phyloP scores from a whole-genome alignment of 192 early-diverging fungal genomes.

The Pilaira anomala region DNA sequence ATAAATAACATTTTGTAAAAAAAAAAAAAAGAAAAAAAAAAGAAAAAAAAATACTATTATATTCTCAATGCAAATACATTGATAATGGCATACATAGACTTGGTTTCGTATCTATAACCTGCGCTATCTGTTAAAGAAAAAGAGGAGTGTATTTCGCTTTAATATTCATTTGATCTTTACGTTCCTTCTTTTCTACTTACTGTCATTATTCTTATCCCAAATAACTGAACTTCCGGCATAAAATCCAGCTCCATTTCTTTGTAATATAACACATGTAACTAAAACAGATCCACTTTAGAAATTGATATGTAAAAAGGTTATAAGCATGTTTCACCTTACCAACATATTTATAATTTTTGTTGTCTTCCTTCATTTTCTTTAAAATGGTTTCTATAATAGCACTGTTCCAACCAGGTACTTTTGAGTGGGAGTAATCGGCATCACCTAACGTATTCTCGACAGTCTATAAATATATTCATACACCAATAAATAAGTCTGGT shows the following conservation, averaged over 20 bases:
- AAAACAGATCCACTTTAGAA: neutral
- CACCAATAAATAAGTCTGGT: neutral
- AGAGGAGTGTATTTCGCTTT: neutral
- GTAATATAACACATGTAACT: constrained; percentile 80
- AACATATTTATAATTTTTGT: constrained; percentile 79
- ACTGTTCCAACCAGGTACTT: constrained; percentile 74
- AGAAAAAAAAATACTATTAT: neutral
- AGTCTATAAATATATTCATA: constrained; percentile 44
- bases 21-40: neutral
- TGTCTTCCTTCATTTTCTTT: constrained; percentile 62
- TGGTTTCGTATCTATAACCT: constrained; percentile 74
- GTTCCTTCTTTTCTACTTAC: constrained; percentile 29
- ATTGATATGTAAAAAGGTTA: neutral
- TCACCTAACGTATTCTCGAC: constrained; percentile 65
- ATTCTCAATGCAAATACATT: constrained; percentile 71
- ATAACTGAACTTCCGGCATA: constrained; percentile 71
- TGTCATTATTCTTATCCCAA: constrained; percentile 74
- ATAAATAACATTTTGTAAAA: neutral
- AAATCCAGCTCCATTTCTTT: constrained; percentile 78
- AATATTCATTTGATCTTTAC: neutral
- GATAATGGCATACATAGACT: constrained; percentile 76
- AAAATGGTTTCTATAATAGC: constrained; percentile 64
- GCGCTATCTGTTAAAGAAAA: constrained; percentile 51
- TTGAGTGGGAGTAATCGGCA: constrained; percentile 67
- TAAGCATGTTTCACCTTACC: constrained; percentile 40